Base-by-base conservation (phyloP, 2,329 filamentous ascomycete species). In the Aaosphaeria pasadenensis region DNA sequence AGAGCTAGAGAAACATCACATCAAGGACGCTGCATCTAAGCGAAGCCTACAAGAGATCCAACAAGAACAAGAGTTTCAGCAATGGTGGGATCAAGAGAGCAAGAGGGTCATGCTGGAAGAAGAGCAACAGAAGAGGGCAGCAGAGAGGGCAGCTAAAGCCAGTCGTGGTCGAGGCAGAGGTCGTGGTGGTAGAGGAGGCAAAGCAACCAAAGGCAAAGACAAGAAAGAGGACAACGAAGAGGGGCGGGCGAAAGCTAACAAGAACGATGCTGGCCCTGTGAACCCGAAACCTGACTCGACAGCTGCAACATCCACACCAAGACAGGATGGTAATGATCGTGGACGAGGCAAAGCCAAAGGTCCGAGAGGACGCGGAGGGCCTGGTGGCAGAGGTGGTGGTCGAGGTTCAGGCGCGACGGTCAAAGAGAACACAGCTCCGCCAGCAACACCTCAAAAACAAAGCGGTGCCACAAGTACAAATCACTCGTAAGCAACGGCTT, bases 31-130 rank as follows among this genome's bases (percentile, higher is more conserved):
- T 1, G 85, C 85, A 7, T 89, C 91, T 2, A 96, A 95, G 72
- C 82, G 92, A 47, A 94, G 89, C 54, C 74, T 99, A 30, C 86
- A 95, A 63, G 94, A 97, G 54, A 99, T 99, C 50, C 94, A 99
- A 67, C 85, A 94, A 56, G 94, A 99, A 71, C 94, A 99, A 65
- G 90, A 90, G 44, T 99, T 99, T 66, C 89, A 96, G 66, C 86
- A 95, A 66, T 96, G 91, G 91, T 96, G 91, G 91, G 89, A 95
- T 56, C 85, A 88, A 53, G 91, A 96, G 69, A 90, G 86, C 59
- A 79, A 80, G 50, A 79, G 88, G 30, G 82, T 87, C 35, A 85
- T 86, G 54, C 82, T 86, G 56, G 83, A 79, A 56, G 76, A 74
- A 9, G 73, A 74, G 46, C 74, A 62, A 68, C 47, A 71, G 68